Base-by-base conservation (phyloP, 2,329 filamentous ascomycete species). In the Trichoderma gracile region DNA sequence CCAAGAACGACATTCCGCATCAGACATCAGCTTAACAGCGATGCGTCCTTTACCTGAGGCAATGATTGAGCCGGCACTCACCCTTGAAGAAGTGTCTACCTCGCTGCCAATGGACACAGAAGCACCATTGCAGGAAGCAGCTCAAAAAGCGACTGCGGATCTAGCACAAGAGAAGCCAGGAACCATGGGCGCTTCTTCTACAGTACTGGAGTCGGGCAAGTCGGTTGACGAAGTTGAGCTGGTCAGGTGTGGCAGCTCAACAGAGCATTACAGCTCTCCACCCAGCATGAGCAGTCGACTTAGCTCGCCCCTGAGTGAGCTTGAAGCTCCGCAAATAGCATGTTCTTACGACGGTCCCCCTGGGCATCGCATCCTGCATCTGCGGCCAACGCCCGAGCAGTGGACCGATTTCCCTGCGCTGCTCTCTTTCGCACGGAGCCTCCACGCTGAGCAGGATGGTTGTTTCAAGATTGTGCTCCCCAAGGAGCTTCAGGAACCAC, bases 381-480 rank as follows among this genome's bases (percentile, higher is more conserved):
- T 78, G 61, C 75, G 72, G 52, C 76, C 76, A 9, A 76, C 74
- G 0, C 55, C 66, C 5, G 66, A 71, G 25, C 76, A 78, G 66
- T 78, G 76, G 76, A 66, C 68, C 23, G 74, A 78, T 58, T 78
- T 78, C 40, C 72, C 76, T 3, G 67, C 73, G 19, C 69, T 78
- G 42, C 70, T 78, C n/a, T 67, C 72, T 19, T 73, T 73, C 63
- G 76, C 76, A 5, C 69, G 69, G 43, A 67, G 65, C 9, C 72
- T 73, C 1, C 71, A 74, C 19, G 76, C 74, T 23, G 69, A 72
- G 14, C 66, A 68, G 3, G 74, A 78, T 43, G 76, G 76, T 30
- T 78, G 76, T 71, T 78, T 78, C 69, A 78, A 78, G 67, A 72
- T 78, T 6, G 64, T 75, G 25, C 71, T 78, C 15, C 76, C 76